Evolutionary conservation across 352 stramenopile species (phyloP), one percentile per base, ranked within the genome.

Genomic region (Elongisporangium undulatum): DNA sequence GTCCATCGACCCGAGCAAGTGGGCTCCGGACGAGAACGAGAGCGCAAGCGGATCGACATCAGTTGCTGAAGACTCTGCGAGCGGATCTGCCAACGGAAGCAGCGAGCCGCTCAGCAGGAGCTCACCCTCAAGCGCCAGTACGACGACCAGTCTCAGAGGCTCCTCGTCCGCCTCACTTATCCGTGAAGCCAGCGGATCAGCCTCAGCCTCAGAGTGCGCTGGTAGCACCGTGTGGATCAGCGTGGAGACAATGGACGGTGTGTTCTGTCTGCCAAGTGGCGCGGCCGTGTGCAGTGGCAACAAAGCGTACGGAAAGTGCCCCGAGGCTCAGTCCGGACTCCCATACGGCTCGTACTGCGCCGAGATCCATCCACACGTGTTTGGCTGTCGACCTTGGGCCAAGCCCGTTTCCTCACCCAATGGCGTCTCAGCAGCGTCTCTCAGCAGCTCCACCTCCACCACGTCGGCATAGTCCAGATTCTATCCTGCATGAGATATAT

Each of bases 341-440:
- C 63, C 64, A 7, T 55, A 72, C 22, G 72, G 72, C 26, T 80
- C 77, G 15, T 62, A 68, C 53, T 87, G 77, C 50, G 58, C 56
- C 1, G 21, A 58, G 24, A 52, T 83, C 5, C 19, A 53, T 3
- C 51, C 19, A 2, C 62, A 53, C 4, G 56, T 66, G 3, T 78
- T 73, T 39, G 69, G 67, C 50, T 86, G 76, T 50, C 51, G 69
- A 10, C 51, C 62, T 16, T 20, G 22, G 2, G 41, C 39, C 29
- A 61, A 55, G 22, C 12, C 4, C 1, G 34, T 45, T 17, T 45
- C 34, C 13, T 45, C 34, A 0, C 21, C 34, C 34, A 45, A 17
- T 17, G 34, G 34, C 13, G 10, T 41, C 41, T 48, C 55, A 2
- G 5, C 16, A 26, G 8, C 1, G 10, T 21, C 21, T 5, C 23